Evolutionary conservation across 768 basidiomycete genomes (phyloP).

Genomic region (Auriscalpium orientale): DNA sequence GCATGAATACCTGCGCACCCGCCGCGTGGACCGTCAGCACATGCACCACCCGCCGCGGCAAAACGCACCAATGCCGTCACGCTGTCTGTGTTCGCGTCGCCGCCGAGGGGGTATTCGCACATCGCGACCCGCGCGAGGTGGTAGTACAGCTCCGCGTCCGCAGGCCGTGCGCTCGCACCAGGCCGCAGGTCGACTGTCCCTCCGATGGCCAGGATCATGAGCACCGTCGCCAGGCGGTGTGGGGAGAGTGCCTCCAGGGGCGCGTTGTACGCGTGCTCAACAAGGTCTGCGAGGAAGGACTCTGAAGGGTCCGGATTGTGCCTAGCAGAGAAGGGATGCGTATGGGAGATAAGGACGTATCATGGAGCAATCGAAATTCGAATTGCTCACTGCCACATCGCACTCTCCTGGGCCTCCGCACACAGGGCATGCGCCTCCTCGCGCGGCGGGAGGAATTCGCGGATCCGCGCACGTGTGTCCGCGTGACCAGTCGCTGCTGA

Average conservation of each 20-base stretch:
- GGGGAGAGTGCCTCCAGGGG: not conserved
- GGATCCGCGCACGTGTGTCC: not conserved
- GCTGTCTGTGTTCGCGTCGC: not conserved
- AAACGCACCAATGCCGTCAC: not conserved
- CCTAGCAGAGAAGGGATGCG: not conserved
- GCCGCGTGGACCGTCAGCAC: not conserved
- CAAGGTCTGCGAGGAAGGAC: not conserved
- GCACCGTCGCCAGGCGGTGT: not conserved
- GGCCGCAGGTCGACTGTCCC: not conserved
- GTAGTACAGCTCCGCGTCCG: not conserved
- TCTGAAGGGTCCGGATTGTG: not conserved
- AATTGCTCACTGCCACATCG: not conserved
- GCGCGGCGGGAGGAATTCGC: not conserved
- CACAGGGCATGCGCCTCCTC: not conserved
- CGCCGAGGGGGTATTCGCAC: not conserved
- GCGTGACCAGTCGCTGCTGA: not conserved
- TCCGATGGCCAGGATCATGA: not conserved
- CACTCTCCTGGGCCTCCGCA: not conserved
- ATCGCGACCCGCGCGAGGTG: slow-evolving; percentile 3
- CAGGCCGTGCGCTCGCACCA: not conserved
- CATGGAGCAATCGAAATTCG: not conserved
- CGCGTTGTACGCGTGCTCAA: not conserved
- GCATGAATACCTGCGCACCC: not conserved
- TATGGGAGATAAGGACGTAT: not conserved
- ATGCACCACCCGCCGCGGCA: not conserved